phyloP scores from a whole-genome alignment of 202 grass and related monocot genomes.

The Setaria italica region DNA sequence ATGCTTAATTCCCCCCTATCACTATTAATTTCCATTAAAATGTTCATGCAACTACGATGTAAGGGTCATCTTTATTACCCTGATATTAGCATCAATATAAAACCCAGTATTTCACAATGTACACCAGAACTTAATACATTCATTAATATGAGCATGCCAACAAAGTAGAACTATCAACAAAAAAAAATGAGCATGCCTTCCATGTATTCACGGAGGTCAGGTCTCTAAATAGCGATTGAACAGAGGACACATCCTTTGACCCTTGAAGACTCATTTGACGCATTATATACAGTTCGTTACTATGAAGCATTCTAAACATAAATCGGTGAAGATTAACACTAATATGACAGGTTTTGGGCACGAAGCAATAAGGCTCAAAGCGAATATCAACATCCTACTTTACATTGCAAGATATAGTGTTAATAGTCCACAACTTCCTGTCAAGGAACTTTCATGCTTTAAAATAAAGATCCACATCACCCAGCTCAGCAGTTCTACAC shows the following conservation, averaged over 20 bases:
- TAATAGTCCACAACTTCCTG: not conserved
- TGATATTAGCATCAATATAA: not conserved
- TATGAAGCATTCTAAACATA: slow-evolving; percentile 7
- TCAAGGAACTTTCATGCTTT: slow-evolving; percentile 28
- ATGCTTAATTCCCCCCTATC: not conserved
- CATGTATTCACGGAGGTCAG: not conserved
- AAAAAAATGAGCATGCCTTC: not conserved
- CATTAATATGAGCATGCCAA: not conserved
- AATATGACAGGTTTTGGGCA: not conserved
- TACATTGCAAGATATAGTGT: slow-evolving; percentile 6
- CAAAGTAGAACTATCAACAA: slow-evolving; percentile 4
- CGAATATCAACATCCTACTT: not conserved
- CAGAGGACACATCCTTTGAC: not conserved
- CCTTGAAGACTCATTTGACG: not conserved
- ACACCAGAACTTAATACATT: not conserved
- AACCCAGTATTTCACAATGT: not conserved
- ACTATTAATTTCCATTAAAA: not conserved
- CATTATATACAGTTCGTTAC: not conserved
- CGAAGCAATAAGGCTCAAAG: slow-evolving; percentile 7
- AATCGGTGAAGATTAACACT: slow-evolving; percentile 11
- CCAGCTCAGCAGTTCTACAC: not conserved
- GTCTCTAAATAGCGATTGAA: not conserved
- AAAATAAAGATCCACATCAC: not conserved
- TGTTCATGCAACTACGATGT: not conserved
- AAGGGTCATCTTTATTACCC: not conserved